Percentiles rank a stretch among this genome's conserved stretches.
Conservation (phyloP, 768 basidiomycete genomes). For the Russula ochroleuca region DNA sequence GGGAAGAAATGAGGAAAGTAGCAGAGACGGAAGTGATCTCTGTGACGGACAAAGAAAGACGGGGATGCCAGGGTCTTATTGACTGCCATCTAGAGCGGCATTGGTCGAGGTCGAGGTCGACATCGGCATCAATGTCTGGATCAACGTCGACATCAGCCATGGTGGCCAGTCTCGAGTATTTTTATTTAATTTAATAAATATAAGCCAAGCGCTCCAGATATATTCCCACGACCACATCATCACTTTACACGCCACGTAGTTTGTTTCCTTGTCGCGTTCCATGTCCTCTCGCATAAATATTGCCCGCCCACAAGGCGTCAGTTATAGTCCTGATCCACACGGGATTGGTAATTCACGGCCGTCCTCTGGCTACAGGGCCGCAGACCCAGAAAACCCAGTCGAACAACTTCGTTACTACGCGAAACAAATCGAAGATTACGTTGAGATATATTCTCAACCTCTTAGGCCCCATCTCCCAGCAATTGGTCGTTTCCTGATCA, state of each 20-base stretch:
- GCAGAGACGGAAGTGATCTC: conserved; percentile 86
- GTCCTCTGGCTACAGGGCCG: conserved; percentile 69
- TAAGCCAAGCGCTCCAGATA: not conserved
- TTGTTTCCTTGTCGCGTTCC: conserved; percentile 4
- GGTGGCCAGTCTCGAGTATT: not conserved
- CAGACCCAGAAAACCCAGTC: conserved; percentile 76
- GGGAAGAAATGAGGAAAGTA: conserved; percentile 64
- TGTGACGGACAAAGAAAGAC: conserved; percentile 62
- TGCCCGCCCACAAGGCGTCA: conserved; percentile 55
- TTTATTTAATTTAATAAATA: not conserved
- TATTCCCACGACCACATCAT: conserved; percentile 5
- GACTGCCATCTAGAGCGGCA: conserved; percentile 50
- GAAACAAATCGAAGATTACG: conserved; percentile 81
- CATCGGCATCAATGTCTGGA: not conserved
- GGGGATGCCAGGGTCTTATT: conserved; percentile 72
- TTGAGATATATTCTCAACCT: conserved; percentile 91
- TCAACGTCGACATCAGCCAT: not conserved
- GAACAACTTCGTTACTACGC: conserved; percentile 69
- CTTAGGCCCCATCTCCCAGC: conserved; percentile 91
- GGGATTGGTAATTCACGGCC: conserved; percentile 71
- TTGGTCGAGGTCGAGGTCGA: not conserved
- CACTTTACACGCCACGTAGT: conserved; percentile 7
- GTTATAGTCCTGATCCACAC: conserved; percentile 69
- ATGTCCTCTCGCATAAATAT: conserved; percentile 85
- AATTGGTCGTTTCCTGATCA: conserved; percentile 93